Base-by-base conservation (phyloP, 352 stramenopile genomes). In the Phytophthora sp. region DNA sequence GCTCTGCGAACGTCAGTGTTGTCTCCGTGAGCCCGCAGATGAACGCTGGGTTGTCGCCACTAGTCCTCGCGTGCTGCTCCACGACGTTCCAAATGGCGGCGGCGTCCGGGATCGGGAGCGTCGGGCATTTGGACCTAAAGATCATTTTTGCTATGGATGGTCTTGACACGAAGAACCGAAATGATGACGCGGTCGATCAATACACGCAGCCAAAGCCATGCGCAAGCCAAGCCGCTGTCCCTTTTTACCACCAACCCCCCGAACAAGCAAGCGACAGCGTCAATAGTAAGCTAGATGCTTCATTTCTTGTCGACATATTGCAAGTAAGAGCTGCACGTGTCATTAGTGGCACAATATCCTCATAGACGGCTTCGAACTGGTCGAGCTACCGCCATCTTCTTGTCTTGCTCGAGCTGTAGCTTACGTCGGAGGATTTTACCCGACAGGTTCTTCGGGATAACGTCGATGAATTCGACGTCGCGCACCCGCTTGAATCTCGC, bases 341-440 rank as follows among this genome's bases (percentile, higher is more conserved):
- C 33, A 49, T 58, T 52, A 23, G 36, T 39, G 29, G 12, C 29
- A 33, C 29, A 33, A 1, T 4, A 33, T 3, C n/a, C n/a, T n/a
- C 24, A 70, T 15, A 69, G 53, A 9, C 53, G 52, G 38, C 66
- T 74, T 7, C 38, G 15, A 30, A 30, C 24, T 3, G 55, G 24
- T 35, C 63, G 49, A 39, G 50, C 42, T 31, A 35, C 36, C 45
- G 69, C 84, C 13, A 89, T 52, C 8, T 58, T 63, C 46, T 67
- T 56, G 52, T 74, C 63, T 31, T 82, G 74, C 13, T 38, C 39
- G 1, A 91, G 68, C 66, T 90, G 73, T n/a, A 97, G 66, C 21
- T 96, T 63, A 31, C 88, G 71, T 18, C 94, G 80, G 7, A 98
- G 74, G 33, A 97, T 94, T 76, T 98, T 98, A 3, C 93, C 93